These are phyloP conservation scores for Dendrobium huoshanense DNA, from an alignment of 106 monocot genomes.

Conservation along the genomic window DNA sequence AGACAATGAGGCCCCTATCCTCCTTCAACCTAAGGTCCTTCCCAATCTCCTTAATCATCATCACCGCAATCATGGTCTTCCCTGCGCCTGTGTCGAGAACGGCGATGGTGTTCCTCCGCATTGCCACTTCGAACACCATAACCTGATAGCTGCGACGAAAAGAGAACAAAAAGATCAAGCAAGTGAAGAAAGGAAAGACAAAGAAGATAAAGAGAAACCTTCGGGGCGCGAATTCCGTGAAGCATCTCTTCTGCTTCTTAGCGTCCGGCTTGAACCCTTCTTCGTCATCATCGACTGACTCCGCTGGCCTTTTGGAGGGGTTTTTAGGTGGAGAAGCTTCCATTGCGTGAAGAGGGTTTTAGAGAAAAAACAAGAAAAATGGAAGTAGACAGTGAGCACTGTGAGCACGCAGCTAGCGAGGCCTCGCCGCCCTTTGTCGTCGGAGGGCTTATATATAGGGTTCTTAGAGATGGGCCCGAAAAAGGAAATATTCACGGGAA, in stretches of 20 bases:
- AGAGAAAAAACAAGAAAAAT: neutral
- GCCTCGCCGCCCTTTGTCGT: neutral
- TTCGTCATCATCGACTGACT: neutral
- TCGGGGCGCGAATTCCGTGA: neutral
- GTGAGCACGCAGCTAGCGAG: neutral
- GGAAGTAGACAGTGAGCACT: neutral
- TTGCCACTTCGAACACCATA: constrained; percentile 41
- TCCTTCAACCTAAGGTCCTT: constrained; percentile 16
- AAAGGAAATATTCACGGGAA: too few relatives aligned
- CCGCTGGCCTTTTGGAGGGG: neutral
- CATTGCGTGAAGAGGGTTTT: neutral
- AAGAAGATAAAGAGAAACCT: neutral
- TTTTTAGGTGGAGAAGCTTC: neutral
- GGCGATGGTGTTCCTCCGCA: constrained; percentile 68
- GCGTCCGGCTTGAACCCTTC: neutral
- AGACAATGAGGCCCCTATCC: constrained; percentile 38
- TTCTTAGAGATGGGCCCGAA: too few relatives aligned
- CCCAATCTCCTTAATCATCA: constrained; percentile 43
- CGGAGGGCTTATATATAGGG: too few relatives aligned
- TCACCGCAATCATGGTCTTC: constrained; percentile 79
- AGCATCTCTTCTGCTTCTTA: constrained; percentile 6
- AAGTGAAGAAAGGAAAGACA: neutral
- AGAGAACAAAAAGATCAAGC: neutral
- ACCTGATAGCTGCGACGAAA: constrained; percentile 39
- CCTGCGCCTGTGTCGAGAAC: constrained; percentile 72